phyloP scores from a whole-genome alignment of 495 filamentous ascomycete species.

The Xylona heveae region DNA sequence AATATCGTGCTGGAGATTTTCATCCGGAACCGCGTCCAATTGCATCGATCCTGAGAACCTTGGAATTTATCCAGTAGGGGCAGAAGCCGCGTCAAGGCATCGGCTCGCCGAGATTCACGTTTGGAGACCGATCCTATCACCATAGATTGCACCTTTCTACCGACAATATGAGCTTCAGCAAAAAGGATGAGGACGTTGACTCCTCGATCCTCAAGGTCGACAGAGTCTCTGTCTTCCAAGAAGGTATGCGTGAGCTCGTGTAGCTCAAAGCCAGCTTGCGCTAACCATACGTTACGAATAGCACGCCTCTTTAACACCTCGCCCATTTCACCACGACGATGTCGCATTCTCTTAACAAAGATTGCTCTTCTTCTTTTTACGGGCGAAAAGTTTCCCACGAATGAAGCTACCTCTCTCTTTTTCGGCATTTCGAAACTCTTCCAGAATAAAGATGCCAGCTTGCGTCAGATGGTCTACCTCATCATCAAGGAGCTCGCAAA shows the following conservation, averaged over 20 bases:
- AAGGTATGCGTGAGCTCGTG: slow-evolving; percentile 40
- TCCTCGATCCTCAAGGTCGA: slow-evolving; percentile 87
- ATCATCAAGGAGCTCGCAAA: slow-evolving; percentile 90
- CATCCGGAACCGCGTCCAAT: too few species aligned
- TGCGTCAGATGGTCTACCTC: slow-evolving; percentile 98
- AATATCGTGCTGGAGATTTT: too few species aligned
- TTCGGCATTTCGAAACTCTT: slow-evolving; percentile 99
- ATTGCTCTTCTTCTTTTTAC: slow-evolving; percentile 93
- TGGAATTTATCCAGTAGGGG: too few species aligned
- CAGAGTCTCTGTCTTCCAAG: slow-evolving; percentile 95
- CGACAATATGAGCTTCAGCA: slow-evolving; percentile 75
- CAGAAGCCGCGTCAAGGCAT: too few species aligned
- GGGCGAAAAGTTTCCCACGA: slow-evolving; percentile 87
- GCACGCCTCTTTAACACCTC: slow-evolving; percentile 95
- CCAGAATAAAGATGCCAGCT: slow-evolving; percentile 94
- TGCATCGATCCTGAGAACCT: too few species aligned
- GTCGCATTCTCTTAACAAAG: slow-evolving; percentile 89
- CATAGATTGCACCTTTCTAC: too few species aligned
- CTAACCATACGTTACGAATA: slow-evolving; percentile 19
- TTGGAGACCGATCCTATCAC: too few species aligned
- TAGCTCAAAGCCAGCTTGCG: not conserved
- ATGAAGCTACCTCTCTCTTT: slow-evolving; percentile 95
- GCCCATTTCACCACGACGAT: slow-evolving; percentile 83
- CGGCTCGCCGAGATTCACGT: too few species aligned
- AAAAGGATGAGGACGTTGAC: slow-evolving; percentile 96